Evolutionary conservation across 768 basidiomycete species (phyloP), one percentile per base, ranked within the genome.

Genomic region (Plicaturopsis crispa): DNA sequence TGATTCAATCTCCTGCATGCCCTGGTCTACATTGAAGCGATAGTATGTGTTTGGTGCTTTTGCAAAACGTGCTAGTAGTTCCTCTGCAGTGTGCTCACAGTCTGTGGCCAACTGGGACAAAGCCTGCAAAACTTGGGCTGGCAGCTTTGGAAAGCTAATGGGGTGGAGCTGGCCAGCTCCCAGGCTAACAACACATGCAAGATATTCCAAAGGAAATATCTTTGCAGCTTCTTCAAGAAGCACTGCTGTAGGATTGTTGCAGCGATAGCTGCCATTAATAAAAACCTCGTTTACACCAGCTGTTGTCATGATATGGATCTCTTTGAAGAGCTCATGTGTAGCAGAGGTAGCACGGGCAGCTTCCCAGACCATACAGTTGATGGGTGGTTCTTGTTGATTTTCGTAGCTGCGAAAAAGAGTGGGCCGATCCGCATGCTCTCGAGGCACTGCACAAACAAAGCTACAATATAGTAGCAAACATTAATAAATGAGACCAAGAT

Each of bases 281-380:
- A 45, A 47, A 28, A 28, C 26, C 7, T 28, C 24, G 17, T n/a
- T 16, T 31, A 14, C n/a, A 36, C 23, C 33, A 30, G 10, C 8
- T 16, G 23, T 19, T 8, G 21, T 19, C 7, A 16, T 20, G 31
- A 43, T 43, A 13, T 18, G 13, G 39, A 47, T 47, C 5, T 22
- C n/a, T 2, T 26, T 28, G 31, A 49, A 49, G 36, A 48, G 48
- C 8, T 22, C 17, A 1, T 36, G 38, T 8, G 47, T 33, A 17
- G 49, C 45, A n/a, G 48, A 40, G 3, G 48, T 49, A 5, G 48
- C 48, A 17, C 48, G 38, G 17, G 43, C 48, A 11, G 44, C 43
- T 26, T 49, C 48, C 48, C 48, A 49, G n/a, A 49, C 45, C 22
- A 14, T 36, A 24, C 48, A 49, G 5, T 35, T 24, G 31, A 39